These are phyloP conservation scores for Astrephomene gubernaculifera DNA, from an alignment of 139 green algal genomes.

Conservation along the genomic window DNA sequence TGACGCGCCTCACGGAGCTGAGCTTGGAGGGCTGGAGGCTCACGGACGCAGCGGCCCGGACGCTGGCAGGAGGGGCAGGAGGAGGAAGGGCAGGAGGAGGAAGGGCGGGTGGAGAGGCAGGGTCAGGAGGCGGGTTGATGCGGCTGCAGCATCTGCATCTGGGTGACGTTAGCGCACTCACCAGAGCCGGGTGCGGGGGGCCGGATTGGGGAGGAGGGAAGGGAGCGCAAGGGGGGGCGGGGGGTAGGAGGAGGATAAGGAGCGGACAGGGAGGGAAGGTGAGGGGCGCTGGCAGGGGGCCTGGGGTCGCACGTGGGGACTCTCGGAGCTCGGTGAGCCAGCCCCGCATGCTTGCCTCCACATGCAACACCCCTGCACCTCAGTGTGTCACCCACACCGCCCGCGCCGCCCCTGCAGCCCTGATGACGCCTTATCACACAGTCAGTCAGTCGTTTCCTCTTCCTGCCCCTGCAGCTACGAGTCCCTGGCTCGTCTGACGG, in stretches of 20 bases:
- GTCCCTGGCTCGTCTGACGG: not conserved
- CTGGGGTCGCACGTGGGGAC: not conserved
- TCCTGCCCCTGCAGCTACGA: conserved; percentile 1
- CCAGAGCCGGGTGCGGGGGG: not conserved
- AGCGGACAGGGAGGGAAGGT: not conserved
- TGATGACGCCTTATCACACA: not conserved
- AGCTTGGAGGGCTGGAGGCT: conserved; percentile 24
- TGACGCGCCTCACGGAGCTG: conserved; percentile 11
- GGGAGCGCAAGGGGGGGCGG: not conserved
- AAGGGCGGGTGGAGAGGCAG: too few relatives aligned
- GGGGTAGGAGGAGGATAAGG: not conserved
- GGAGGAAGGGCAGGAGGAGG: too few relatives aligned
- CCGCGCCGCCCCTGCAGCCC: not conserved
- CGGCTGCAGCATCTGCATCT: not conserved
- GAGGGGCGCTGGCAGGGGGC: not conserved
- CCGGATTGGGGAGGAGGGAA: not conserved
- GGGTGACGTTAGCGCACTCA: not conserved
- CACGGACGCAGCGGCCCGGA: not conserved
- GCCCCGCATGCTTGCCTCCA: not conserved
- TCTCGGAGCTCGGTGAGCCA: not conserved
- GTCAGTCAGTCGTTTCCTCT: not conserved
- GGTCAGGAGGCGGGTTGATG: not conserved
- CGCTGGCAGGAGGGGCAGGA: too few relatives aligned
- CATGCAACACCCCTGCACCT: not conserved
- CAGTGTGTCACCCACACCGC: not conserved